Conservation (phyloP, 2,329 filamentous ascomycete species). For the Fusarium hostae region DNA sequence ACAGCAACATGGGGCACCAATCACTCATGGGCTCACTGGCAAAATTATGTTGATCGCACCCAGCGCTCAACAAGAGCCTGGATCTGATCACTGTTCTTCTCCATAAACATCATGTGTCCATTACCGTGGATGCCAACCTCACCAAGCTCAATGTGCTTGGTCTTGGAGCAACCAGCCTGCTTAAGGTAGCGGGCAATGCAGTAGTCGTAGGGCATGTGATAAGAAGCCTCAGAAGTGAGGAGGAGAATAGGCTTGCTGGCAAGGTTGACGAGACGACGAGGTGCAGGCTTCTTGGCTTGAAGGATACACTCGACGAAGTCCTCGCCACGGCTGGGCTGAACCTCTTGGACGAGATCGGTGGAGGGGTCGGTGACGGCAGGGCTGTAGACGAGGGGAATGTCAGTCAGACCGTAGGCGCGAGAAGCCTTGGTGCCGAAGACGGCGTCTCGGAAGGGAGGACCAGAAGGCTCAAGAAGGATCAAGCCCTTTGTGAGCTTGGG, state of each 20-base stretch:
- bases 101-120: constrained; percentile 42
- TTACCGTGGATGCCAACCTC: constrained; percentile 35
- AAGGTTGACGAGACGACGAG: constrained; percentile 49
- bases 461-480: constrained; percentile 58
- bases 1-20: not conserved
- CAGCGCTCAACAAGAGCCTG: not conserved
- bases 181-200: constrained; percentile 29
- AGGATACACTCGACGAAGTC: constrained; percentile 28
- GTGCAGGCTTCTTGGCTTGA: constrained; percentile 19
- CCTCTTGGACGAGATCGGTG: constrained; percentile 27
- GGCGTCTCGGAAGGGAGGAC: constrained; percentile 59
- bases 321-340: not conserved
- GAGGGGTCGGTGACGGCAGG: constrained; percentile 48
- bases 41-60: not conserved
- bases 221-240: constrained; percentile 32
- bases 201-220: constrained; percentile 39
- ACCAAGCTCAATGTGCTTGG: constrained; percentile 33
- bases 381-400: constrained; percentile 59
- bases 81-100: constrained; percentile 33
- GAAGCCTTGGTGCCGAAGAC: constrained; percentile 48
- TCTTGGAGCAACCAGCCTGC: constrained; percentile 37
- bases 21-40: not conserved
- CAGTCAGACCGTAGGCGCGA: constrained; percentile 58
- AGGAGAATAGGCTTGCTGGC: constrained; percentile 44
- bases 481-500: constrained; percentile 55